Base-by-base conservation (phyloP, 441 rosid species). In the Viola pubescens region DNA sequence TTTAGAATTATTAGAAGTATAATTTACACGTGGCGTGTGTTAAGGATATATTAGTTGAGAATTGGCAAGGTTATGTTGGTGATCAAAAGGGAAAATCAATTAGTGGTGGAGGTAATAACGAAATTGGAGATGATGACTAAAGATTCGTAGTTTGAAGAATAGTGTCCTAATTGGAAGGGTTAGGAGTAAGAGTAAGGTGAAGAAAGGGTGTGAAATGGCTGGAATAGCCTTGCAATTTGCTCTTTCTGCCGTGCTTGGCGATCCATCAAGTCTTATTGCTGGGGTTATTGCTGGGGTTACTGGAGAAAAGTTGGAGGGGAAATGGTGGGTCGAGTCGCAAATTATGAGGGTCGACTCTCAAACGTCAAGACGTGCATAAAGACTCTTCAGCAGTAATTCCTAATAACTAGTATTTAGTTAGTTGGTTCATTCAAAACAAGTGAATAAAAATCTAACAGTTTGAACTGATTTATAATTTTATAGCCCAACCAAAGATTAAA, bases 11-110 rank as follows among this genome's bases (percentile, higher is more conserved):
- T n/a, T n/a, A 89, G 74, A 89, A 79, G 16, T 92, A 89, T 68
- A 89, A 86, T 52, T 66, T 92, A 57, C 98, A 92, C 39, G 97
- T 92, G 58, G 95, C 94, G 0, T 92, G 97, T 44, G 98, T 84
- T 39, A 81, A 80, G 70, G 98, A 89, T 67, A 85, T 92, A 97
- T 58, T 89, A 37, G 82, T 80, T 67, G 98, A 89, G 79, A 89
- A 72, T 60, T 88, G 98, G 98, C 34, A 42, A 61, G 65, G 58
- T 8, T 54, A 13, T 26, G 1, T 54, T 1, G 58, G 58, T 19
- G 26, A 19, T 6, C 44, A 13, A 40, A 54, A 54, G 58, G 40
- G 9, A 11, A 45, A 5, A 19, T 19, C 26, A 52, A 54, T 11
- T 11, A 13, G 12, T 44, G 38, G 34, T 37, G 12, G n/a, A 16